These are phyloP conservation scores for Starmerella sirachaensis DNA, from an alignment of 805 yeast species.

Conservation along the genomic window DNA sequence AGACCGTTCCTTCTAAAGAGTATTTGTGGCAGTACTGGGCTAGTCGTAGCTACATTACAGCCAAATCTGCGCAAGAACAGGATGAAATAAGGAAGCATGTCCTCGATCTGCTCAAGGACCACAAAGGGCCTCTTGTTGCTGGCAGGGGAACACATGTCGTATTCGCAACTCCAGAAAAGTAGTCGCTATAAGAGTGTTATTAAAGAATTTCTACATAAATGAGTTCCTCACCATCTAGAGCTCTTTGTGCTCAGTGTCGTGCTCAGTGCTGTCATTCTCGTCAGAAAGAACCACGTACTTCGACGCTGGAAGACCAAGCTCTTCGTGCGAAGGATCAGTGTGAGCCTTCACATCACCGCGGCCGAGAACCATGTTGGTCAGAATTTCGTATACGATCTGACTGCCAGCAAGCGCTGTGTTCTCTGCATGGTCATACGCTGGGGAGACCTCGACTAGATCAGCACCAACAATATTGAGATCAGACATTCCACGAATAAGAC, in stretches of 20 bases:
- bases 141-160: slow-evolving; percentile 24
- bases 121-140: slow-evolving; percentile 14
- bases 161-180: no score
- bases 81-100: slow-evolving; percentile 22
- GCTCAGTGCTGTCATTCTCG: neutral
- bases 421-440: slow-evolving; percentile 52
- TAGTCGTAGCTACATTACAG: slow-evolving; percentile 44
- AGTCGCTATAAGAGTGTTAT: no score
- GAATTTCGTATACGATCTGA: slow-evolving; percentile 52
- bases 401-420: slow-evolving; percentile 55
- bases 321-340: slow-evolving; percentile 23
- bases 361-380: slow-evolving; percentile 62
- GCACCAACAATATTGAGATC: slow-evolving; percentile 57
- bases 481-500: slow-evolving; percentile 46
- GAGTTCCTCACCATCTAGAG: slow-evolving; percentile 10
- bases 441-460: slow-evolving; percentile 64
- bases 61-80: slow-evolving; percentile 31
- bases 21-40: slow-evolving; percentile 41
- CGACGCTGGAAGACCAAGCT: slow-evolving; percentile 13
- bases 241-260: slow-evolving; percentile 20
- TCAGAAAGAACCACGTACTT: slow-evolving; percentile 7
- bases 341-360: slow-evolving; percentile 9
- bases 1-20: slow-evolving; percentile 18
- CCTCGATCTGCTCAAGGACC: slow-evolving; percentile 20
- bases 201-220: no score